phyloP scores from a whole-genome alignment of 2,329 filamentous ascomycete genomes.

The Aureobasidium subglaciale region DNA sequence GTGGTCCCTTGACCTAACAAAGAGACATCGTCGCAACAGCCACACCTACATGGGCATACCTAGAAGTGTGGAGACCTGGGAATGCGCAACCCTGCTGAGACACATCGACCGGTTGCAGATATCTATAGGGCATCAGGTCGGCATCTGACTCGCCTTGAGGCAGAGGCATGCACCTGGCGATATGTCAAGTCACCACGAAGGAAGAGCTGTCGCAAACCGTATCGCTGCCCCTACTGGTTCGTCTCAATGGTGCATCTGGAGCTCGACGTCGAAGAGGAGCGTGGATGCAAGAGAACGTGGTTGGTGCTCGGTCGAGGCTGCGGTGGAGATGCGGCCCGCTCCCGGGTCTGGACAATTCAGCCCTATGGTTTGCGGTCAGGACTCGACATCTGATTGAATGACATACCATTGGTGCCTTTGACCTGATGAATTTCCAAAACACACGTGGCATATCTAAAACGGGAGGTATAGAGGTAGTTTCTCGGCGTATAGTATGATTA shows the following conservation, averaged over 20 bases:
- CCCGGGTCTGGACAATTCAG: background rate
- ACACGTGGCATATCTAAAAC: no score
- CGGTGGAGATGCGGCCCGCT: background rate
- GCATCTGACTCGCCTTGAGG: background rate
- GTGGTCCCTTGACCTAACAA: slow-evolving; percentile 7
- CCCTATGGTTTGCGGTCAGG: background rate
- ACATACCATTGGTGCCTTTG: no score
- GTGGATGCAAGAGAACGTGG: background rate
- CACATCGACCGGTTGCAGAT: background rate
- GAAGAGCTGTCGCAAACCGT: no score
- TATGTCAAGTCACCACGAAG: no score
- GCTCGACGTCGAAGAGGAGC: background rate
- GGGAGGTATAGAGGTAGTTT: no score
- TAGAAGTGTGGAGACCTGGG: background rate
- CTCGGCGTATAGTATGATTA: no score
- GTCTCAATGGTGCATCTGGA: no score
- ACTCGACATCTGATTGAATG: no score
- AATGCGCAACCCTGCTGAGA: background rate
- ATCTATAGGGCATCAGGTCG: background rate
- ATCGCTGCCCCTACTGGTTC: no score
- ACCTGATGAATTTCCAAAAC: no score
- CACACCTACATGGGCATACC: background rate
- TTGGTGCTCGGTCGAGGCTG: background rate
- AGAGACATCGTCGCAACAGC: background rate
- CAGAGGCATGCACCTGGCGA: no score